Base-by-base conservation (phyloP, 2,329 filamentous ascomycete species). In the Apiospora koreana region DNA sequence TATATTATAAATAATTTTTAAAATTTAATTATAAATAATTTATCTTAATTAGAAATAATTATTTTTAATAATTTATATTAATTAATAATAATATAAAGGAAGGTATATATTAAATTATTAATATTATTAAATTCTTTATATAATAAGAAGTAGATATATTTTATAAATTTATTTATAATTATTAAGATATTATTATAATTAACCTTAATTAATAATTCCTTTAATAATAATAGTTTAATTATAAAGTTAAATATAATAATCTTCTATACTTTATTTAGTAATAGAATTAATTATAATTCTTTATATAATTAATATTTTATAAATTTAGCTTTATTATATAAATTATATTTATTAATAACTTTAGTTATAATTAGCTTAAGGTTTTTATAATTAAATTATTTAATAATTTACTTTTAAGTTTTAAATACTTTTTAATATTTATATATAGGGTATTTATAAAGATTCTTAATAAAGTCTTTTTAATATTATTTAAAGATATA, bases 31-130 rank as follows among this genome's bases (percentile, higher is more conserved):
- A 38, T 69, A 65, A 69, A 69, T 31, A 48, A 8, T 25, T 69
- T 69, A 65, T 69, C 23, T 65, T 48, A n/a, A 23, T 70, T 48
- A 23, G 21, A 68, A 7, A 70, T 48, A 25, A 68, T 41, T n/a
- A 65, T 38, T 16, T 68, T n/a, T 38, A 18, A 46, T 41, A 69
- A 25, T 18, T 28, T 35, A 31, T 62, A 65, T 35, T 69, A 25
- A 46, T 18, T 65, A 65, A 65, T 21, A 21, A 41, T 65, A 65
- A n/a, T 35, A 21, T 41, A 3, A 21, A 41, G 7, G 18, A 65
- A 65, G 18, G 14, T 65, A 41, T 65, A 65, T 65, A 65, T n/a
- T 10, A 65, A 21, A 18, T 65, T 21, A 3, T 65, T n/a, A 21
- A n/a, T 41, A 18, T 41, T 41, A 41, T 35, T 65, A 35, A 41